Evolutionary conservation across 306 rosid species (phyloP).

Genomic region (Biancaea sappan): DNA sequence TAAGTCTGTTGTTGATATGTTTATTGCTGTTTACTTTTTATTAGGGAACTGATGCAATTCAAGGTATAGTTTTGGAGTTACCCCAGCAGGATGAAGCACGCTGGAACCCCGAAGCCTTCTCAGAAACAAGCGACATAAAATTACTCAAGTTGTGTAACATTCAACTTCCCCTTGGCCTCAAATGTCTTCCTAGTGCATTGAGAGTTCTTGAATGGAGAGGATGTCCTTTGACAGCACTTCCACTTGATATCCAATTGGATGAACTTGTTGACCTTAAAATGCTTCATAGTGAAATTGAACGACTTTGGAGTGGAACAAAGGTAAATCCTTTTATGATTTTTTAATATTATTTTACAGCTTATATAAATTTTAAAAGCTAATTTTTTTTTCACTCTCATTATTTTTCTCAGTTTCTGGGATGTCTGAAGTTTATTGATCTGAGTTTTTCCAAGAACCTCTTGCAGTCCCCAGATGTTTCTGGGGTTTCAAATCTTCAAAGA

Average conservation of each 20-base stretch:
- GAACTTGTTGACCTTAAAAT: constrained; percentile 21
- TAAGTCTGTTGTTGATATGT: not conserved
- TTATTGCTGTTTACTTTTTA: not conserved
- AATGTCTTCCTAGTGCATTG: not conserved
- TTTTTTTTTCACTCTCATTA: not conserved
- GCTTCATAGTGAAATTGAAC: not conserved
- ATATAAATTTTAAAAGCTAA: not conserved
- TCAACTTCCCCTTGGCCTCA: not conserved
- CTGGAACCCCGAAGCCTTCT: not conserved
- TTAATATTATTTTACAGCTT: too few species aligned
- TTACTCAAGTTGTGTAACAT: not conserved
- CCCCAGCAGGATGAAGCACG: not conserved
- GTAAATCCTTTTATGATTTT: not conserved
- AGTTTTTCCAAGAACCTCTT: not conserved
- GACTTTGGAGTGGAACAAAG: not conserved
- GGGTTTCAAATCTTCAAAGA: not conserved
- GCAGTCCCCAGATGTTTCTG: not conserved
- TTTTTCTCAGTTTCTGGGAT: too few species aligned
- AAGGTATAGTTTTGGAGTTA: not conserved
- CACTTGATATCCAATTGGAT: not conserved
- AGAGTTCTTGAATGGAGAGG: not conserved
- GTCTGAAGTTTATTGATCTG: not conserved
- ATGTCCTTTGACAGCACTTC: not conserved
- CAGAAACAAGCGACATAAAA: not conserved
- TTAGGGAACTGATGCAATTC: not conserved